phyloP scores from a whole-genome alignment of 257 asterid species.

The Eucommia ulmoides region DNA sequence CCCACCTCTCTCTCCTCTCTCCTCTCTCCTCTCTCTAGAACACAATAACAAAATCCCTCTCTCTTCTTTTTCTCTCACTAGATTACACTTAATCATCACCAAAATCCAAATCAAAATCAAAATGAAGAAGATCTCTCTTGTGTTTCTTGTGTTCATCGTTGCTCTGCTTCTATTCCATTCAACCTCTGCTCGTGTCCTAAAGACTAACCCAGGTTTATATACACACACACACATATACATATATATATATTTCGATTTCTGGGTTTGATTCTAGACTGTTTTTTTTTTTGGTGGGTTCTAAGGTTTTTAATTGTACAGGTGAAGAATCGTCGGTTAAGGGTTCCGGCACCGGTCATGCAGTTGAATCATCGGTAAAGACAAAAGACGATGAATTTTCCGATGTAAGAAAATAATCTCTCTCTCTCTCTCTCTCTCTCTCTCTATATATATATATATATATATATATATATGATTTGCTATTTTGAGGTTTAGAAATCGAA shows the following conservation, averaged over 20 bases:
- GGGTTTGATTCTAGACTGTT: not conserved
- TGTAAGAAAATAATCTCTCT: not conserved
- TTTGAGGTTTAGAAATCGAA: not conserved
- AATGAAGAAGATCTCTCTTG: not conserved
- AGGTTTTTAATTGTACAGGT: not conserved
- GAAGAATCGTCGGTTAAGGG: no score
- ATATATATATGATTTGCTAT: not conserved
- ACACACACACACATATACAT: not conserved
- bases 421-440: not conserved
- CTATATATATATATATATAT: no score
- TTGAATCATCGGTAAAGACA: not conserved
- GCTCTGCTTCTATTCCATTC: not conserved
- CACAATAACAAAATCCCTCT: no score
- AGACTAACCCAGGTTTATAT: not conserved
- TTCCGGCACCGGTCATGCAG: no score
- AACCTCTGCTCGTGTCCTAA: not conserved
- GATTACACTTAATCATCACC: no score
- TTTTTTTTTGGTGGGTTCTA: no score
- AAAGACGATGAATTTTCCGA: not conserved
- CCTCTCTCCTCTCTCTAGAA: not conserved
- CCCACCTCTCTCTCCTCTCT: not conserved
- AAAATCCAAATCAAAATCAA: not conserved
- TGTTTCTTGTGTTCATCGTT: not conserved
- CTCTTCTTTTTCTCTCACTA: no score
- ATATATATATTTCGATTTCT: not conserved